A percentile compares a stretch with the other conserved stretches of the same genome.
Evolutionary conservation across 2,329 filamentous ascomycete species (phyloP).

Genomic region (Talaromyces islandicus): DNA sequence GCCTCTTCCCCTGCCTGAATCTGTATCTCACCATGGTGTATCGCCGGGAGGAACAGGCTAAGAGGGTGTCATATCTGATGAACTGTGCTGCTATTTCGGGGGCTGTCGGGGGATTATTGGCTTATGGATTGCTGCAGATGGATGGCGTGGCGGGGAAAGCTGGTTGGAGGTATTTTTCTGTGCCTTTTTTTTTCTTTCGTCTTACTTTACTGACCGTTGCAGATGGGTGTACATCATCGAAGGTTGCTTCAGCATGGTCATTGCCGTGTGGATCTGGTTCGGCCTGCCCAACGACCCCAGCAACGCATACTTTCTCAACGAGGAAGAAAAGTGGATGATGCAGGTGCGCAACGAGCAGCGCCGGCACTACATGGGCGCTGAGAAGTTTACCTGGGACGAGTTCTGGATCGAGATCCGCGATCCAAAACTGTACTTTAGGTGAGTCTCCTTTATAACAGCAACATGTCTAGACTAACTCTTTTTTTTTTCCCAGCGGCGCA

Average conservation of each 20-base stretch:
- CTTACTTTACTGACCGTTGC: slow-evolving; percentile 28
- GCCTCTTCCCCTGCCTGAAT: slow-evolving; percentile 36
- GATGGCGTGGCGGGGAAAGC: slow-evolving; percentile 39
- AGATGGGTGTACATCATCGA: slow-evolving; percentile 48
- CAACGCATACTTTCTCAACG: slow-evolving; percentile 45
- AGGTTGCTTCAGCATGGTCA: slow-evolving; percentile 40
- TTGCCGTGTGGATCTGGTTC: slow-evolving; percentile 42
- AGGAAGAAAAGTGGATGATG: slow-evolving; percentile 48
- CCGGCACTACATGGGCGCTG: slow-evolving; percentile 45
- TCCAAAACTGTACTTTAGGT: slow-evolving; percentile 44
- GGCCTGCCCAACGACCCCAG: slow-evolving; percentile 43
- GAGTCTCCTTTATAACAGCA: background rate
- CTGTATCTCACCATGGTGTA: slow-evolving; percentile 38
- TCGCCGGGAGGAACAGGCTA: slow-evolving; percentile 35
- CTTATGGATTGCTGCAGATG: slow-evolving; percentile 38
- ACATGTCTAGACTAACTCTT: background rate
- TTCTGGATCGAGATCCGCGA: slow-evolving; percentile 44
- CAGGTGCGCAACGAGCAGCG: slow-evolving; percentile 40
- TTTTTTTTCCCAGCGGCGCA: slow-evolving; percentile 25
- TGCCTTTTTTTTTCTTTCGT: background rate
- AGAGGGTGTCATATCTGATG: slow-evolving; percentile 37
- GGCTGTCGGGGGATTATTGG: slow-evolving; percentile 35
- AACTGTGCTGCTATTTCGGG: slow-evolving; percentile 34
- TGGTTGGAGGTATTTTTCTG: slow-evolving; percentile 42
- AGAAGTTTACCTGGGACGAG: slow-evolving; percentile 48